A percentile compares a stretch with the other conserved stretches of the same genome.
Conservation (phyloP, 2,329 filamentous ascomycete genomes). For the Fusarium penzigii region DNA sequence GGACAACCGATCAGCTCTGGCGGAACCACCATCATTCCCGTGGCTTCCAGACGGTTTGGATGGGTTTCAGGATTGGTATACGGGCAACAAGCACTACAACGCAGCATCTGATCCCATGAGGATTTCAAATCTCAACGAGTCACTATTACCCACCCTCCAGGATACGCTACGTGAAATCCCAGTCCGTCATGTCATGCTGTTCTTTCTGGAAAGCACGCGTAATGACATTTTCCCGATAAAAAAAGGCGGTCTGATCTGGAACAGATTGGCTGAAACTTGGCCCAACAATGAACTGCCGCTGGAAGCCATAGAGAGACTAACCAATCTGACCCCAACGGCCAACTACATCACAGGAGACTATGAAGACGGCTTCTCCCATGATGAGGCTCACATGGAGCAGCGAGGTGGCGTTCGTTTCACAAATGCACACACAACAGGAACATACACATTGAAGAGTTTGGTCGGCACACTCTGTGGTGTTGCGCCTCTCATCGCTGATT, state of each 20-base stretch:
- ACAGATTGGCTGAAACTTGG: constrained; percentile 32
- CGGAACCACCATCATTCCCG: constrained; percentile 14
- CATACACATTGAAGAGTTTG: constrained; percentile 46
- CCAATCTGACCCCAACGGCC: constrained; percentile 34
- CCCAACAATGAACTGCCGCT: constrained; percentile 34
- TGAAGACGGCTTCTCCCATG: constrained; percentile 35
- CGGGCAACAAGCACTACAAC: constrained; percentile 34
- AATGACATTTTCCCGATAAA: constrained; percentile 48
- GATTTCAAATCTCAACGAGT: constrained; percentile 39
- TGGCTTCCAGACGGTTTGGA: constrained; percentile 31
- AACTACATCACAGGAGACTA: constrained; percentile 39
- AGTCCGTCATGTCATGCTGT: constrained; percentile 43
- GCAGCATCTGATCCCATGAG: constrained; percentile 41
- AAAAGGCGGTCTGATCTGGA: constrained; percentile 38
- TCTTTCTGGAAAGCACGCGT: constrained; percentile 47
- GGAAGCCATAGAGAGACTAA: constrained; percentile 28
- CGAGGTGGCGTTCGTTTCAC: constrained; percentile 43
- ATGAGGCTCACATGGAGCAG: constrained; percentile 10
- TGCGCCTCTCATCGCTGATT: constrained; percentile 42
- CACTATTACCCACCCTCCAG: constrained; percentile 28
- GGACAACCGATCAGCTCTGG: constrained; percentile 33
- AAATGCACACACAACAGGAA: constrained; percentile 42
- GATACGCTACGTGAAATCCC: constrained; percentile 31
- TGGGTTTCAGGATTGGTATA: constrained; percentile 34
- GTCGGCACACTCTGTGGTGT: constrained; percentile 45